Evolutionary conservation across 2,329 filamentous ascomycete genomes (phyloP).

Genomic region (Ophiostoma piceae): DNA sequence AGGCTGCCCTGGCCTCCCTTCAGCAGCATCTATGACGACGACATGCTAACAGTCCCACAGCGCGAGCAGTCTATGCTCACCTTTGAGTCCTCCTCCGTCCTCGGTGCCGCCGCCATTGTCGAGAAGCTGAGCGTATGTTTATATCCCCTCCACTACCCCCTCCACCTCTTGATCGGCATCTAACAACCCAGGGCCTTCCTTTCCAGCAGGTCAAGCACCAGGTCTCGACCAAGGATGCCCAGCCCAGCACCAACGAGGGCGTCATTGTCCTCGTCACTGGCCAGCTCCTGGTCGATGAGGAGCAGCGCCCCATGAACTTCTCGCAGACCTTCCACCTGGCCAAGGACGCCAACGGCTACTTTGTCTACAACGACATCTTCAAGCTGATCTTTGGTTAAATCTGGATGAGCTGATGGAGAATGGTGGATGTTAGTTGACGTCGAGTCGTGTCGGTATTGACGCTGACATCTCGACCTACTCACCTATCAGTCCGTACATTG

Average conservation of each 20-base stretch:
- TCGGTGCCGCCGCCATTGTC: conserved; percentile 62
- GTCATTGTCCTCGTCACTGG: conserved; percentile 88
- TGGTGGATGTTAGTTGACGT: not conserved
- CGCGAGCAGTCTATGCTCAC: conserved; percentile 85
- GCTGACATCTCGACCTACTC: not conserved
- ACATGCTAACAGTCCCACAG: conserved; percentile 41
- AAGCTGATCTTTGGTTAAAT: conserved; percentile 68
- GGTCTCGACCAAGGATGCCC: conserved; percentile 72
- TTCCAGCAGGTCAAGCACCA: conserved; percentile 78
- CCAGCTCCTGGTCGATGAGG: conserved; percentile 77
- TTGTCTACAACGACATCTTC: conserved; percentile 92
- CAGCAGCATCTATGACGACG: not conserved
- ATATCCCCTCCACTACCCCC: not conserved
- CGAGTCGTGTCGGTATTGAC: not conserved
- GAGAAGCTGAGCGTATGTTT: conserved; percentile 70
- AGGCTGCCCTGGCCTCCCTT: not conserved
- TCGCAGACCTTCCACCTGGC: conserved; percentile 82
- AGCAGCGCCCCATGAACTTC: conserved; percentile 84
- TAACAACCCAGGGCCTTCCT: conserved; percentile 56
- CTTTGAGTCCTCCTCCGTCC: conserved; percentile 67
- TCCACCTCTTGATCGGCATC: not conserved
- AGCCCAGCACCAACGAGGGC: conserved; percentile 65
- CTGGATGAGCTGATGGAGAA: not conserved
- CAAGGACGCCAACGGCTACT: conserved; percentile 65
- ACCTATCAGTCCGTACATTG: not conserved